Base-by-base conservation (phyloP, 306 rosid species). In the Rosa lucieae region DNA sequence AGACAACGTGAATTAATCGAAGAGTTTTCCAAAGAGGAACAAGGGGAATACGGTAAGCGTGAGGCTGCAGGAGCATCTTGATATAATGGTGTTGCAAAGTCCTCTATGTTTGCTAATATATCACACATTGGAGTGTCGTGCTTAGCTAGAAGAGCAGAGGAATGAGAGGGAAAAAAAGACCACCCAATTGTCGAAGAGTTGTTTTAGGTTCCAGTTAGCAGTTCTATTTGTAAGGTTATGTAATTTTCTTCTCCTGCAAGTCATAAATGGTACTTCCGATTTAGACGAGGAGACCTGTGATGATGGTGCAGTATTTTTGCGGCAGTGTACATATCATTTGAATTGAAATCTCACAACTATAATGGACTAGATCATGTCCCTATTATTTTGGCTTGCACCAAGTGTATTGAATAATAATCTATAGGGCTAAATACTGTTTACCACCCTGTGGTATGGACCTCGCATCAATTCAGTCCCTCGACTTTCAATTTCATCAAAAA, bases 1-100 rank as follows among this genome's bases (percentile, higher is more conserved):
- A 90, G 96, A 81, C 98, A 93, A 75, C 90, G 90, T 0, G 88
- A 93, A 84, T 74, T 95, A 65, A 95, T 95, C 0, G 97, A 95
- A 80, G 99, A 93, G 85, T 93, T 91, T 75, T 88, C 87, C 37
- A 95, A 95, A 86, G 84, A 79, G 67, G 86, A 83, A 59, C 84
- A 79, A 53, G 84, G 81, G 32, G 87, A 79, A 20, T 63, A 20
- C 5, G 81, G 32, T 0, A 84, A 83, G 75, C 63, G 72, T 11
- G 70, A 68, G 4, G 80, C 86, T 12, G 81, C 87, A 1, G 78
- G 77, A 46, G 78, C 94, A 44, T 90, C 94, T 4, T 86, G 90
- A 71, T 87, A 82, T 79, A 42, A 70, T 11, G 37, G 12, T 58
- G 55, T 49, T 32, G 14, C 39, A 6, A 44, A 20, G 20, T 3